A percentile compares a stretch with the other conserved stretches of the same genome.
These are phyloP conservation scores for Yamadazyma phyllophila DNA, from an alignment of 805 yeast genomes.

Conservation along the genomic window DNA sequence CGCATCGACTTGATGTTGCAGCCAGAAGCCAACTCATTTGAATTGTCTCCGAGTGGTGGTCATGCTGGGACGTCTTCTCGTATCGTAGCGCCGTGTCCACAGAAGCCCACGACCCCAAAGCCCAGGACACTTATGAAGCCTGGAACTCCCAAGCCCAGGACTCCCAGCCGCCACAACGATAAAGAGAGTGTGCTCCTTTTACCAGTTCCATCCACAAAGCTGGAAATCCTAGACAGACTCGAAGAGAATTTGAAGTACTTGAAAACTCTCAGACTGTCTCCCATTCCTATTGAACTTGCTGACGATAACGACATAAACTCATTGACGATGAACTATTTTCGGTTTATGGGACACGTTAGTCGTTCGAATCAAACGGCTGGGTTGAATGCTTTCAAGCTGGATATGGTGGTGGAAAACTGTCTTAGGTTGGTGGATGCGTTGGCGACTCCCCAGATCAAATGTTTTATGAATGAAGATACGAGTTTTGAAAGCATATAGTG, in stretches of 20 bases:
- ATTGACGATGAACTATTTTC: slow-evolving; percentile 5
- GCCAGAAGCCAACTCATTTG: not conserved
- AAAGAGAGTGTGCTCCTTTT: not conserved
- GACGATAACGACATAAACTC: not conserved
- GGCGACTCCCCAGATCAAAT: not conserved
- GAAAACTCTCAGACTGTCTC: not conserved
- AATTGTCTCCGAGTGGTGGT: not conserved
- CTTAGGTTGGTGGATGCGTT: slow-evolving; percentile 3
- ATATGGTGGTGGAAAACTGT: slow-evolving; percentile 9
- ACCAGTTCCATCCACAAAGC: slow-evolving; percentile 1
- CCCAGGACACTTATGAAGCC: not conserved
- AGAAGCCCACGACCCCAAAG: not conserved
- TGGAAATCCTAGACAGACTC: not conserved
- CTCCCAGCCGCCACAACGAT: not conserved
- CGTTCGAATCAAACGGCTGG: slow-evolving; percentile 1
- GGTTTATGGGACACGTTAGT: slow-evolving; percentile 8
- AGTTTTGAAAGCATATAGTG: slow-evolving; percentile 4
- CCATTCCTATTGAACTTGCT: not conserved
- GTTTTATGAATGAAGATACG: slow-evolving; percentile 3
- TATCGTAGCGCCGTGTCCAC: no score
- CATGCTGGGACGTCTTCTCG: no score
- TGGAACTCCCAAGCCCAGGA: not conserved
- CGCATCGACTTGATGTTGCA: not conserved
- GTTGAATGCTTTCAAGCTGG: slow-evolving; percentile 7
- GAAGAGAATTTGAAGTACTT: not conserved